A percentile compares a stretch with the other conserved stretches of the same genome.
These are phyloP conservation scores for Sarocladium oryzae DNA, from an alignment of 2,329 filamentous ascomycete genomes.

Conservation along the genomic window DNA sequence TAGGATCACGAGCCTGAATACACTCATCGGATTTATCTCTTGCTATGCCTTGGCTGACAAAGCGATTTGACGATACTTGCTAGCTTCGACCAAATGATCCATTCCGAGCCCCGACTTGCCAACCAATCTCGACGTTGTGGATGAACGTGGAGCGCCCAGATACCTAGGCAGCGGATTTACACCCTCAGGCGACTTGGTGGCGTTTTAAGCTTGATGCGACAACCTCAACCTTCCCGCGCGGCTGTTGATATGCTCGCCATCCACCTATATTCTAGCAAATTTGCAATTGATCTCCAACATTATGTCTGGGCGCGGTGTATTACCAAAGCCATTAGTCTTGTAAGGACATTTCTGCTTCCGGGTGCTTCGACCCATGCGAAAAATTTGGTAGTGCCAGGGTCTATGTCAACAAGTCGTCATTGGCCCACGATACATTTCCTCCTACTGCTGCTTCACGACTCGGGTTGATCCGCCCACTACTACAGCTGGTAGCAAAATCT, in stretches of 20 bases:
- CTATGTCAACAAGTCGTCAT: background rate
- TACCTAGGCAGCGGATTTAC: background rate
- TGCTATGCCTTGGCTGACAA: background rate
- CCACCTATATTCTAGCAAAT: too few relatives aligned
- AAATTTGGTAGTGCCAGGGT: background rate
- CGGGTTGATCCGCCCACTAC: background rate
- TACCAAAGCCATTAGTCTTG: too few relatives aligned
- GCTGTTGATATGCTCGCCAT: too few relatives aligned
- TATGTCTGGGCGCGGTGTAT: background rate
- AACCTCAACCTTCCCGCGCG: background rate
- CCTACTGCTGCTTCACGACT: background rate
- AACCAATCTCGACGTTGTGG: background rate
- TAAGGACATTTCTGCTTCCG: too few relatives aligned
- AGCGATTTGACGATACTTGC: background rate
- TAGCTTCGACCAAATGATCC: background rate
- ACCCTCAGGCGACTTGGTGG: background rate
- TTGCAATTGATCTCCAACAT: too few relatives aligned
- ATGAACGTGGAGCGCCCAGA: background rate
- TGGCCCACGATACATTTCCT: background rate
- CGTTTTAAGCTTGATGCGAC: background rate
- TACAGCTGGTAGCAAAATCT: background rate
- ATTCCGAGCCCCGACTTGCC: background rate
- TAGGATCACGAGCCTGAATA: background rate
- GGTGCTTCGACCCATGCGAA: too few relatives aligned
- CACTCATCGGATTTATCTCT: background rate